Evolutionary conservation across 805 yeast species (phyloP), one percentile per base, ranked within the genome.

Genomic region (Brettanomyces sp.): DNA sequence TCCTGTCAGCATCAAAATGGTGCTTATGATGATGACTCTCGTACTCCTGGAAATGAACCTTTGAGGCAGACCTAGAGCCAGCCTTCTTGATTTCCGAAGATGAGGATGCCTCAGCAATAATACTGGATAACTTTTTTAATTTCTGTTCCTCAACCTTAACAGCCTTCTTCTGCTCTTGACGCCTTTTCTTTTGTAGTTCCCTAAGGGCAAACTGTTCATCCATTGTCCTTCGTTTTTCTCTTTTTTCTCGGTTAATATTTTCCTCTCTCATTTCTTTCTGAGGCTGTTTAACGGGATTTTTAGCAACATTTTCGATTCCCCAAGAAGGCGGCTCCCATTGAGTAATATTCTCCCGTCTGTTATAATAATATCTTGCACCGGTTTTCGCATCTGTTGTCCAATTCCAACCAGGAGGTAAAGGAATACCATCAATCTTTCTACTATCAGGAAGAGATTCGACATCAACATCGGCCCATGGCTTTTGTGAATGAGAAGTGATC

Each of bases 401-500:
- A 43, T 74, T 78, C 93, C 93, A 84, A 2, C 85, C 85, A 1
- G 67, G 67, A 1, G 88, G 86, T 25, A 80, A 67, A 1, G 63
- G 57, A 3, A 55, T 59, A 4, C 65, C 68, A 24, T 62, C 61
- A n/a, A 51, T 11, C 13, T 49, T 50, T 36, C 44, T 50, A 30
- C 54, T 55, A n/a, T 49, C 52, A 3, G 60, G 53, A 21, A 56
- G 25, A 4, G 34, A n/a, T 12, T 39, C 44, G 5, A 50, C 43
- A 37, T 52, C 52, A 3, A 54, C 18, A 40, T 47, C 47, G 3
- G 45, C 47, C 59, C 58, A 54, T 18, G 58, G 57, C 5, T 41
- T 43, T 22, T 47, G 30, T 12, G 50, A 38, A 5, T 43, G 39
- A 9, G 49, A 28, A n/a, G 14, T 35, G 4, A 9, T 39, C 21